Evolutionary conservation across 2,329 filamentous ascomycete species (phyloP), one percentile per base, ranked within the genome.

Genomic region (Monilinia polystroma): DNA sequence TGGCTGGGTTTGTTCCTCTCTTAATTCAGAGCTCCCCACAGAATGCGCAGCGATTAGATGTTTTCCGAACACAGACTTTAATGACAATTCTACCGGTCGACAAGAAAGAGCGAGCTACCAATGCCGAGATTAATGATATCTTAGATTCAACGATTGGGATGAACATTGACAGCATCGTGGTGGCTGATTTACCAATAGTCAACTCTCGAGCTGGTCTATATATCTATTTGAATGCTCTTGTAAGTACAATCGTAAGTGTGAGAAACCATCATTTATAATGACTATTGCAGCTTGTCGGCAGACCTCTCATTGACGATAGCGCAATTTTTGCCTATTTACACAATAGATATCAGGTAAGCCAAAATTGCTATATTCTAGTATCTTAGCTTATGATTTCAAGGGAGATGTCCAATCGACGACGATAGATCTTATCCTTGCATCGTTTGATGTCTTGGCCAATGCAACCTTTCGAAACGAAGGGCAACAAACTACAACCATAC

Each of bases 371-470:
- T 32, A 12, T 23, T 23, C 12, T 12, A 53, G 43, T n/a, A 10
- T 29, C 32, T 62, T 32, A 6, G 35, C 68, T 64, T 81, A 56
- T 82, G 63, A 20, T 2, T 12, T 14, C 5, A 65, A 93, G 85
- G 90, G 90, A 51, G 90, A 97, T 73, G 84, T 90, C 53, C 90
- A 94, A 77, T 84, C 86, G 16, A 87, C 92, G 55, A 87, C 91
- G 0, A 87, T 92, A 64, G 93, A 97, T 73, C 82, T 98, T 2
- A 90, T 98, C 53, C 85, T 94, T 12, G 92, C 93, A 1, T 89
- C 93, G 0, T 98, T 99, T 74, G 93, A 98, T 73, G 85, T 96
- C 6, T 82, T 99, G 20, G 91, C 93, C 47, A 96, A 96, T 74
- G 90, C 90, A 6, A 90, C 94, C 70, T 91, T 95, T 72, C 86